phyloP scores from a whole-genome alignment of 2,329 filamentous ascomycete species.

The Ceratocystiopsis sp. region DNA sequence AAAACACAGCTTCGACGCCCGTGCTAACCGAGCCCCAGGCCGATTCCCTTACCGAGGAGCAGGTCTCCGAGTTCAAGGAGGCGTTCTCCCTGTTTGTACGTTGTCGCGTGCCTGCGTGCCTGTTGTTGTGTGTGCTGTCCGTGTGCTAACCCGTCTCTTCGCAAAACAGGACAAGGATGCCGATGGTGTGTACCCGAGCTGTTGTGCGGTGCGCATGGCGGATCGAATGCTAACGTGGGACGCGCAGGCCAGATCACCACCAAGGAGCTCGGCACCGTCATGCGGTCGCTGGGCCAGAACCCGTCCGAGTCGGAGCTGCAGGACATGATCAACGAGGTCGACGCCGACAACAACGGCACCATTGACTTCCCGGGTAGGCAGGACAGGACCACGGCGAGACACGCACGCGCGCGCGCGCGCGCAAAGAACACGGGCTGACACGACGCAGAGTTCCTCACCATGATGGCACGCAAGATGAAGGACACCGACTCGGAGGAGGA shows the following conservation, averaged over 20 bases:
- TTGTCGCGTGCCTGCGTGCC: constrained; percentile 7
- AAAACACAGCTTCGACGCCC: too few species aligned
- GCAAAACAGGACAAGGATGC: constrained; percentile 13
- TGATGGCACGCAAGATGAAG: constrained; percentile 94
- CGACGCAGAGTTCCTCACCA: constrained; percentile 65
- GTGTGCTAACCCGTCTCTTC: too few species aligned
- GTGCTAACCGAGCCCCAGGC: constrained; percentile 38
- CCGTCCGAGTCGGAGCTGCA: constrained; percentile 79
- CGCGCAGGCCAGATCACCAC: constrained; percentile 69
- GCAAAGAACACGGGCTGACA: background rate
- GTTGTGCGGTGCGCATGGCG: too few species aligned
- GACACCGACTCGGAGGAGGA: constrained; percentile 84
- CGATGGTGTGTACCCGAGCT: constrained; percentile 11
- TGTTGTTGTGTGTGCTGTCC: too few species aligned
- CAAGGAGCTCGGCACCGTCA: constrained; percentile 78
- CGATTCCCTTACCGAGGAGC: constrained; percentile 97
- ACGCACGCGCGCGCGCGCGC: too few species aligned
- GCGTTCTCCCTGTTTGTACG: constrained; percentile 99
- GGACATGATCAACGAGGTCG: constrained; percentile 90
- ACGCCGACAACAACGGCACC: constrained; percentile 83
- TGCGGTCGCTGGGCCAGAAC: constrained; percentile 81
- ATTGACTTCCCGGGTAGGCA: constrained; percentile 74
- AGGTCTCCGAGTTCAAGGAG: constrained; percentile 99
- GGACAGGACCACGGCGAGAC: too few species aligned
- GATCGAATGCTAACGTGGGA: background rate